Base-by-base conservation (phyloP, 129 eudicot species). In the Tagetes erecta region DNA sequence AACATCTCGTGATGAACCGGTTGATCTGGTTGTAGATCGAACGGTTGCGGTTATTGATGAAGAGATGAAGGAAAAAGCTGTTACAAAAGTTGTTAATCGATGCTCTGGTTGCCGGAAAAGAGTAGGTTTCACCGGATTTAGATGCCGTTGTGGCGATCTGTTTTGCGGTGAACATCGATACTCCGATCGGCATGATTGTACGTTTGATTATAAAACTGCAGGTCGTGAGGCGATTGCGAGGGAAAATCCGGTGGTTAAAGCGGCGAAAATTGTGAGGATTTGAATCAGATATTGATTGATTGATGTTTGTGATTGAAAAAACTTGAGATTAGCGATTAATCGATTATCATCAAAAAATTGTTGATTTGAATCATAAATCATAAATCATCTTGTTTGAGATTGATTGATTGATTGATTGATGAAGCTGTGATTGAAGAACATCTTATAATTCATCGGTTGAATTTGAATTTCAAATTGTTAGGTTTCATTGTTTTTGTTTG, bases 211-310 rank as follows among this genome's bases (percentile, higher is more conserved):
- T 72, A 86, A 84, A 53, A 51, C 87, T 8, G 90, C 89, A 14
- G 96, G 92, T 0, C 80, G 96, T 14, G 90, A 89, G 59, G 87
- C 83, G 80, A 89, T 89, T 74, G 91, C 83, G 20, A 85, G 92
- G 85, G 96, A 89, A 57, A 89, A 89, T 84, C 96, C 96, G 83
- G 96, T 89, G 72, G 92, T 89, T 30, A 89, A 89, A 70, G 96
- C 96, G 12, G 92, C 96, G 0, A 89, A 89, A 76, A 84, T 89
- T 35, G 80, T 89, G 68, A 84, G 86, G 58, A 76, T 89, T 64
- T 89, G 75, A 88, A 9, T 20, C 27, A 20, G 27, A 20, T 20
- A 20, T 20, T 20, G 27, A 20, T 20, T 20, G 27, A 20, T 20
- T 20, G 27, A 20, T 20, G 27, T 20, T 20, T 20, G 27, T 20